A percentile compares a stretch with the other conserved stretches of the same genome.
These are phyloP conservation scores for Oldenlandia corymbosa DNA, from an alignment of 257 asterid species.

Conservation along the genomic window DNA sequence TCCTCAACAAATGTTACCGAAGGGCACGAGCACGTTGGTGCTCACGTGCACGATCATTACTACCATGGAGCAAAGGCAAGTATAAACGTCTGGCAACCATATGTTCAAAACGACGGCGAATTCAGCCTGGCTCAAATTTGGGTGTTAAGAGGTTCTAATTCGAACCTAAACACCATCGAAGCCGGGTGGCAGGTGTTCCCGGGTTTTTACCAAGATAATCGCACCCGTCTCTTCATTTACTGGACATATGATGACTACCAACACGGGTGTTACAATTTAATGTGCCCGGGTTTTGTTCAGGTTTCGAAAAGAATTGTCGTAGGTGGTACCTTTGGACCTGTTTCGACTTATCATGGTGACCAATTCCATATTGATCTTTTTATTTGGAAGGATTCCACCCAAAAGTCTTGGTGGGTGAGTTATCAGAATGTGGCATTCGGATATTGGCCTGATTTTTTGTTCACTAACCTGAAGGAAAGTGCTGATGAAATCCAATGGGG, in stretches of 20 bases:
- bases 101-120: slow-evolving; percentile 5
- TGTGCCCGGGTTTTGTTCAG: slow-evolving; percentile 11
- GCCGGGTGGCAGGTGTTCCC: slow-evolving; percentile 21
- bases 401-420: too few relatives aligned
- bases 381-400: too few relatives aligned
- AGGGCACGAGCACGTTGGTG: slow-evolving; percentile 59
- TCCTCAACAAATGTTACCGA: slow-evolving; percentile 16
- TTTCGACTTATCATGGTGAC: too few relatives aligned
- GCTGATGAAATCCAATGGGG: too few relatives aligned
- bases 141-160: slow-evolving; percentile 11
- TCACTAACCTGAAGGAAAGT: too few relatives aligned
- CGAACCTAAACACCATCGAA: slow-evolving; percentile 20
- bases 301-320: not conserved
- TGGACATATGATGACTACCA: slow-evolving; percentile 4
- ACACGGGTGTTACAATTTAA: not conserved
- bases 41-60: not conserved
- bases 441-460: too few relatives aligned
- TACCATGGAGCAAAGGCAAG: slow-evolving; percentile 24
- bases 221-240: not conserved
- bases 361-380: too few relatives aligned
- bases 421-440: too few relatives aligned
- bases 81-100: slow-evolving; percentile 23
- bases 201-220: not conserved
- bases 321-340: too few relatives aligned
- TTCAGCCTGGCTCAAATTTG: slow-evolving; percentile 27